Evolutionary conservation across 495 filamentous ascomycete genomes (phyloP).

Genomic region (Trichoderma orchidacearum): DNA sequence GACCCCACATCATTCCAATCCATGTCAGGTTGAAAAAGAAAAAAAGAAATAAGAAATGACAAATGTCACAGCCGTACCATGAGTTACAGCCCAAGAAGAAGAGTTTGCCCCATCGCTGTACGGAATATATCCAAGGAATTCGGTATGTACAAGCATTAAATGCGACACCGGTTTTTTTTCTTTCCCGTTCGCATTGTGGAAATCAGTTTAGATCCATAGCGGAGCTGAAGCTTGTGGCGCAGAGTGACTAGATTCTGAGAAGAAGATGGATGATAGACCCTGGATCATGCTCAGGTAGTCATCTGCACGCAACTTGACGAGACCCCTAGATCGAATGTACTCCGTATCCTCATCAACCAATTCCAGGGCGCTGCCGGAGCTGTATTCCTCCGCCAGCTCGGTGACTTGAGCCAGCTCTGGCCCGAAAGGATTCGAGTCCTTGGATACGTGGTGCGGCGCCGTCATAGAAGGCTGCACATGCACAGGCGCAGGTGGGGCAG

Average conservation of each 20-base stretch:
- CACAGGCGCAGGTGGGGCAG: slow-evolving; percentile 13
- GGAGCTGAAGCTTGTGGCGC: slow-evolving; percentile 1
- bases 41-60: neutral
- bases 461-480: slow-evolving; percentile 2
- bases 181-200: neutral
- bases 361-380: slow-evolving; percentile 44
- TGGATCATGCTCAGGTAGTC: slow-evolving; percentile 81
- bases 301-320: slow-evolving; percentile 60
- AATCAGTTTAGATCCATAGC: slow-evolving; percentile 13
- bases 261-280: slow-evolving; percentile 40
- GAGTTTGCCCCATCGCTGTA: neutral
- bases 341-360: slow-evolving; percentile 61
- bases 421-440: slow-evolving; percentile 45
- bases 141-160: neutral
- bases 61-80: neutral
- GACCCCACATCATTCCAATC: neutral
- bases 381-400: slow-evolving; percentile 80
- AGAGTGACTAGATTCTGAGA: slow-evolving; percentile 8
- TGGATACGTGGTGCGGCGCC: slow-evolving; percentile 14
- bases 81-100: too few relatives aligned
- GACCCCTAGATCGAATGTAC: slow-evolving; percentile 47
- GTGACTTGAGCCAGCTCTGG: slow-evolving; percentile 62
- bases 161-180: neutral
- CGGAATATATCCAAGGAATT: neutral
- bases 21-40: neutral